phyloP scores from a whole-genome alignment of 2,329 filamentous ascomycete genomes.

The Xylogone sp. region DNA sequence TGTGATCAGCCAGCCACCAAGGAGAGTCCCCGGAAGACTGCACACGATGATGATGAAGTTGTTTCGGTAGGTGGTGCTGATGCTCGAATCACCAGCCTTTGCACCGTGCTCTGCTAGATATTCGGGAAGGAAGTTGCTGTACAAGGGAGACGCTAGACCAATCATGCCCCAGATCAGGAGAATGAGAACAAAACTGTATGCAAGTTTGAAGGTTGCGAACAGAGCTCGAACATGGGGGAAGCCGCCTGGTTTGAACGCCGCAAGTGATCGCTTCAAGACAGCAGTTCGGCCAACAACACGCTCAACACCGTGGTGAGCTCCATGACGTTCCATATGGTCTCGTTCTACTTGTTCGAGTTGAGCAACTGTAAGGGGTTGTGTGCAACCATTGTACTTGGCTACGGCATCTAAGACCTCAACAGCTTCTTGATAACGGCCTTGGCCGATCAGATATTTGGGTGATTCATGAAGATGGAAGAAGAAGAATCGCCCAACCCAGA shows the following conservation, averaged over 20 bases:
- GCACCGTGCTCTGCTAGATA: slow-evolving; percentile 26
- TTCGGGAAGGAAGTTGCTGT: slow-evolving; percentile 43
- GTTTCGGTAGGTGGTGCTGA: slow-evolving; percentile 45
- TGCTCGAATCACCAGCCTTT: slow-evolving; percentile 1
- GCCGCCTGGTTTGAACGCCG: slow-evolving; percentile 47
- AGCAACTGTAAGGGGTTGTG: slow-evolving; percentile 67
- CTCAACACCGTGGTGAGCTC: slow-evolving; percentile 1
- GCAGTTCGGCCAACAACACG: slow-evolving; percentile 8
- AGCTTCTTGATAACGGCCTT: slow-evolving; percentile 65
- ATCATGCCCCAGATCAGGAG: slow-evolving; percentile 55
- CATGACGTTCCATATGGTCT: slow-evolving; percentile 19
- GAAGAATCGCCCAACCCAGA: slow-evolving; percentile 22
- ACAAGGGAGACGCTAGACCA: slow-evolving; percentile 53
- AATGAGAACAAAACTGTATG: slow-evolving; percentile 49
- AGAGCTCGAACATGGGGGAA: slow-evolving; percentile 40
- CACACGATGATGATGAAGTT: slow-evolving; percentile 51
- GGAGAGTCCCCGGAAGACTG: slow-evolving; percentile 54
- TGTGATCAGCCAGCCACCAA: slow-evolving; percentile 51
- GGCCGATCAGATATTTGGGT: slow-evolving; percentile 26
- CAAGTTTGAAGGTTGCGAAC: slow-evolving; percentile 48
- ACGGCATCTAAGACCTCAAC: slow-evolving; percentile 78
- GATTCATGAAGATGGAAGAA: slow-evolving; percentile 27
- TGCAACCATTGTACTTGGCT: slow-evolving; percentile 64
- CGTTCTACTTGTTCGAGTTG: slow-evolving; percentile 26
- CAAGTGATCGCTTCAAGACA: slow-evolving; percentile 41